Evolutionary conservation across 441 rosid genomes (phyloP).

Genomic region (Croton laevigatus): DNA sequence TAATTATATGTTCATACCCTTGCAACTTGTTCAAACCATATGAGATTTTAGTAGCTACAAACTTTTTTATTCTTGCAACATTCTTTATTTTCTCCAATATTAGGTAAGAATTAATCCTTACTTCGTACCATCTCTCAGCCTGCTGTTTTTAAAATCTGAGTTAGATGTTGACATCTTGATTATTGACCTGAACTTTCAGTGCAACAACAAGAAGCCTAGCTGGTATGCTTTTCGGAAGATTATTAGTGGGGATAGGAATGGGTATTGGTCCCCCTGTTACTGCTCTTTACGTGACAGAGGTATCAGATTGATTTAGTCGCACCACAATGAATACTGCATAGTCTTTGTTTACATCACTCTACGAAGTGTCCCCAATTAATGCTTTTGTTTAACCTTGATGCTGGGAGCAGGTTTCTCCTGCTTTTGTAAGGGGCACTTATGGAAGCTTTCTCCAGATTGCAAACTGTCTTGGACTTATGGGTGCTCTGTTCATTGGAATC

Average conservation of each 20-base stretch:
- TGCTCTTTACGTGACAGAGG: constrained; percentile 93
- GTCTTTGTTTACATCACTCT: constrained; percentile 10
- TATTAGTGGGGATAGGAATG: constrained; percentile 91
- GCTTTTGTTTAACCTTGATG: neutral
- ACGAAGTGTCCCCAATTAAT: neutral
- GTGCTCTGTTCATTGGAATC: constrained; percentile 71
- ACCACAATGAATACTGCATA: neutral
- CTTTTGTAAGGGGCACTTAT: constrained; percentile 88
- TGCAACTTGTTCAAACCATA: neutral
- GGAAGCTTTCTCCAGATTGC: constrained; percentile 96
- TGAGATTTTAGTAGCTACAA: neutral
- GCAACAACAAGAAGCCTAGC: constrained; percentile 59
- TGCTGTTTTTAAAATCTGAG: neutral
- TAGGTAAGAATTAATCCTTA: neutral
- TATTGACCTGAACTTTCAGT: constrained; percentile 40
- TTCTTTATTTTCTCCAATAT: constrained; percentile 1
- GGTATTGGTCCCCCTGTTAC: constrained; percentile 93
- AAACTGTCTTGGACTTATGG: constrained; percentile 86
- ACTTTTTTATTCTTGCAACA: neutral
- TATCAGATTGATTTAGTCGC: constrained; percentile 25
- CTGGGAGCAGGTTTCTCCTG: constrained; percentile 70
- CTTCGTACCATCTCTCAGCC: neutral
- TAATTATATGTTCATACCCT: neutral
- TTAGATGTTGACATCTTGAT: constrained; percentile 23
- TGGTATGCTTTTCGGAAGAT: constrained; percentile 90